phyloP scores from a whole-genome alignment of 139 green algal species.

The Asterochloris erici region DNA sequence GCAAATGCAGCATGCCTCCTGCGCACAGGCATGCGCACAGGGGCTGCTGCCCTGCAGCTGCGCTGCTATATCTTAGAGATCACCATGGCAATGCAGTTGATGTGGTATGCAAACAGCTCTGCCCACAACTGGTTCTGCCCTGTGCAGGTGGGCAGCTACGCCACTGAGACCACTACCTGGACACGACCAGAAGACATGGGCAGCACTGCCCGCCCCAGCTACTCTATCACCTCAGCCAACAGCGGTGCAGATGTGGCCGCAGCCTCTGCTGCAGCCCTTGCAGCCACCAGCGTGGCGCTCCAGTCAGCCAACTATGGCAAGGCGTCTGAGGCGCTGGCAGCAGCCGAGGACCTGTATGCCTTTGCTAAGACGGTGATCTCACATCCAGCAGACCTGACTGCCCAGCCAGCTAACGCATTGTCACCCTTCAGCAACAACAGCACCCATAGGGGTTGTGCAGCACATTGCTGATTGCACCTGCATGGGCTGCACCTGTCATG shows the following conservation, averaged over 20 bases:
- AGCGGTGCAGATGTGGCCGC: conserved; percentile 45
- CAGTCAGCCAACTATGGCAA: conserved; percentile 25
- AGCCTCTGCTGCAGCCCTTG: conserved; percentile 47
- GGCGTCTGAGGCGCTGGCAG: conserved; percentile 26
- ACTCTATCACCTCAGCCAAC: conserved; percentile 30
- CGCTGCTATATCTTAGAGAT: background rate
- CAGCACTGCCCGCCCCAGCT: conserved; percentile 10
- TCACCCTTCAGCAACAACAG: background rate
- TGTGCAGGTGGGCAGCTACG: conserved; percentile 19
- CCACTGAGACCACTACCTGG: conserved; percentile 8
- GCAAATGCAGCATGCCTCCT: background rate
- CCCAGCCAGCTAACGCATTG: background rate
- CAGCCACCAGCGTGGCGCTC: conserved; percentile 45
- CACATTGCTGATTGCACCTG: too few relatives aligned
- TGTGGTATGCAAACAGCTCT: background rate
- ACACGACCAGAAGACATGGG: conserved; percentile 33
- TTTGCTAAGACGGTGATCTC: conserved; percentile 33
- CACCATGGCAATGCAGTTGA: background rate
- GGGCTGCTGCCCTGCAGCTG: background rate
- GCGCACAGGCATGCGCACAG: background rate
- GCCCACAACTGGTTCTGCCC: conserved; percentile 9
- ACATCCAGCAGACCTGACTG: background rate
- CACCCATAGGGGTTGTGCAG: background rate
- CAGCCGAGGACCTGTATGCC: conserved; percentile 43
- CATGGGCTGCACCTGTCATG: too few relatives aligned